These are phyloP conservation scores for Misopates orontium DNA, from an alignment of 257 asterid genomes.

Conservation along the genomic window DNA sequence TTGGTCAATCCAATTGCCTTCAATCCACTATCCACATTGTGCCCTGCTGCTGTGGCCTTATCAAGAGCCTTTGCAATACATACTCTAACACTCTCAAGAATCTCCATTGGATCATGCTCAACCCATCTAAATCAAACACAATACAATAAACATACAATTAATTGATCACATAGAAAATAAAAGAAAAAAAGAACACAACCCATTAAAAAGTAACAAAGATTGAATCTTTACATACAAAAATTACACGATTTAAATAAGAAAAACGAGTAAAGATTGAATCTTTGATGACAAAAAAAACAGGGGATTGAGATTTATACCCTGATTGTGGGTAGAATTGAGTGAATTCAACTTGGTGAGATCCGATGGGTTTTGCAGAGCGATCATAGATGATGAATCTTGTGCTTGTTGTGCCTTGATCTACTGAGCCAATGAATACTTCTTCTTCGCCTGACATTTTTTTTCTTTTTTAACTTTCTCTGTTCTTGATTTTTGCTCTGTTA, in stretches of 20 bases:
- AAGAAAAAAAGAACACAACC: background rate
- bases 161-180: background rate
- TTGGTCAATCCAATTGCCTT: constrained; percentile 94
- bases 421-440: constrained; percentile 69
- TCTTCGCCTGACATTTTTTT: constrained; percentile 32
- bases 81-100: constrained; percentile 72
- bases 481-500: background rate
- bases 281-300: background rate
- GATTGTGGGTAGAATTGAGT: constrained; percentile 87
- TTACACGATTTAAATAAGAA: no score
- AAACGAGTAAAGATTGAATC: background rate
- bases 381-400: constrained; percentile 90
- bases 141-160: constrained; percentile 4
- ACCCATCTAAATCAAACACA: constrained; percentile 67
- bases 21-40: constrained; percentile 71
- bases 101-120: constrained; percentile 96
- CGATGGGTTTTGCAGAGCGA: constrained; percentile 55
- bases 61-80: constrained; percentile 84
- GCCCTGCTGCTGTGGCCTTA: constrained; percentile 88
- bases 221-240: constrained; percentile 14
- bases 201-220: constrained; percentile 9
- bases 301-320: constrained; percentile 50
- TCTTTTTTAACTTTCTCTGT: background rate
- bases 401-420: constrained; percentile 98
- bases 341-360: constrained; percentile 90